Evolutionary conservation across 2,329 filamentous ascomycete genomes (phyloP).

Genomic region (Exophiala aquamarina): DNA sequence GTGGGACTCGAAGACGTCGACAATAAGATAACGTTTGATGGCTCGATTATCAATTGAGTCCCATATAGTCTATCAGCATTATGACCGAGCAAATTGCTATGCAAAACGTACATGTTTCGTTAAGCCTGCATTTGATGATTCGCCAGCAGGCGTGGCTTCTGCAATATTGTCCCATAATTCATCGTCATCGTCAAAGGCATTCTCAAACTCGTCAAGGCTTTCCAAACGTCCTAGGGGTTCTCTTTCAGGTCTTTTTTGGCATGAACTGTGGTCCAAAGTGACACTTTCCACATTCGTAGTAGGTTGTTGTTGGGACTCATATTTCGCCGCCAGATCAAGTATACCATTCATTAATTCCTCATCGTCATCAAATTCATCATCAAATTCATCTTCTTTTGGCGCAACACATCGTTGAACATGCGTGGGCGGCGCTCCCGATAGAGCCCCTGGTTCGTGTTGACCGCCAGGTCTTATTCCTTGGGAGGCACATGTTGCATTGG

Average conservation of each 20-base stretch:
- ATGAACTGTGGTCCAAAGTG: neutral
- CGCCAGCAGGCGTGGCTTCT: slow-evolving; percentile 58
- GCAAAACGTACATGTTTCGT: slow-evolving; percentile 16
- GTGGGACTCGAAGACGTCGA: slow-evolving; percentile 67
- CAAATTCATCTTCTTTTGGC: slow-evolving; percentile 8
- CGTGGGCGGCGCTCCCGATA: neutral
- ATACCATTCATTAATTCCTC: slow-evolving; percentile 32
- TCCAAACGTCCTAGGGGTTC: slow-evolving; percentile 6
- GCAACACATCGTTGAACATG: too few species aligned
- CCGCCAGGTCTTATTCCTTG: neutral
- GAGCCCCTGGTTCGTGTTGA: neutral
- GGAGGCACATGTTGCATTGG: neutral
- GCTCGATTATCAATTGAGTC: slow-evolving; percentile 61
- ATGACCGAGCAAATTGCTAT: slow-evolving; percentile 46
- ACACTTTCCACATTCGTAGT: neutral
- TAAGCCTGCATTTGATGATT: neutral
- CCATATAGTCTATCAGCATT: slow-evolving; percentile 68
- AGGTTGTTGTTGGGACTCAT: slow-evolving; percentile 21
- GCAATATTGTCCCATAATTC: slow-evolving; percentile 74
- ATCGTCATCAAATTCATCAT: slow-evolving; percentile 32
- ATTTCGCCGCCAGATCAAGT: slow-evolving; percentile 26
- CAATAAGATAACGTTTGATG: slow-evolving; percentile 85
- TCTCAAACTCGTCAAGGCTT: slow-evolving; percentile 36
- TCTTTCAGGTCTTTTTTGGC: neutral
- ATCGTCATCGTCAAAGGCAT: slow-evolving; percentile 69